Evolutionary conservation across 2,329 filamentous ascomycete species (phyloP), one percentile per base, ranked within the genome.

Genomic region (Sporothrix euskadiensis): DNA sequence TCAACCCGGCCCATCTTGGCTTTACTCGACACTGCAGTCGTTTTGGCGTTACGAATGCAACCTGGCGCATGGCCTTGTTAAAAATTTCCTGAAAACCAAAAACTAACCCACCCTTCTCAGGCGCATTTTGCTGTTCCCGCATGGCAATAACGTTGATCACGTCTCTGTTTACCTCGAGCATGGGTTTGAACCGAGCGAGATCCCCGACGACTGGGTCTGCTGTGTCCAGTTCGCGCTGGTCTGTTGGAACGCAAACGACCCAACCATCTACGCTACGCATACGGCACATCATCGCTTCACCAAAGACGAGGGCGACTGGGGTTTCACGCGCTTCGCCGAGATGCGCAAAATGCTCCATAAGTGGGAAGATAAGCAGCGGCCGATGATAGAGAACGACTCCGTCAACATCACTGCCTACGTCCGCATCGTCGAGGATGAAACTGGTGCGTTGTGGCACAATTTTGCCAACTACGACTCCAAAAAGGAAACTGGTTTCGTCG

Each of bases 391-490:
- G 79, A 89, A 93, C 78, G 92, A 95, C 73, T 83, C 85, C 8
- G 92, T 90, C 78, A 94, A 93, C 79, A 90, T 97, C 79, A 96
- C 93, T 0, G 93, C 93, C 72, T 97, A 94, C 78, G 87, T 97
- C 65, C 88, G 93, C 71, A 85, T 96, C 69, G 89, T 96, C 68
- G 92, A 96, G 79, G 93, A 97, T 78, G 93, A 94, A 76, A 97
- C 93, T 0, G 93, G 93, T 72, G 93, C 96, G 4, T 81, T 97
- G 74, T 97, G 93, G 93, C 93, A 97, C 83, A 96, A 93, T 82
- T 95, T 97, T 81, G 87, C 90, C 80, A 94, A 95, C 83, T 99
- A 99, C 81, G 94, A 99, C 81, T 98, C 96, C n/a, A 99, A 98
- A 84, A 97, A 96, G 81, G 94, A 98, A 83, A 99, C 96, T 0